Evolutionary conservation across 116 monocot genomes (phyloP).

Genomic region (Dioscorea cayenensis): DNA sequence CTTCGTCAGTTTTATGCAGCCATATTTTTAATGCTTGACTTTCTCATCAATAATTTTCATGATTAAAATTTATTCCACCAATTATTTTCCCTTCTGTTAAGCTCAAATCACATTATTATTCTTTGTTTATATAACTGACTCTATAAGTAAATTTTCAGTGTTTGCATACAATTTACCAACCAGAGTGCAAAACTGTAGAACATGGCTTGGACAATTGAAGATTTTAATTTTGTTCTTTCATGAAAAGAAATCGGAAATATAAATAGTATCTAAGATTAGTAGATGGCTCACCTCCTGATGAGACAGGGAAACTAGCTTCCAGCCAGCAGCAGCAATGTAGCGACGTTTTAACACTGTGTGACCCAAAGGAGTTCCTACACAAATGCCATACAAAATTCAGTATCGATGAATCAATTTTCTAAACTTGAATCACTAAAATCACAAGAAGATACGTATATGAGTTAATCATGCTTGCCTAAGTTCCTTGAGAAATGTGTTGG

Average conservation of each 20-base stretch:
- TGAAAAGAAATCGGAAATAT: background rate
- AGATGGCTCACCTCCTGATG: slow-evolving; percentile 57
- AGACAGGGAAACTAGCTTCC: slow-evolving; percentile 84
- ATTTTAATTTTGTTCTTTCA: background rate
- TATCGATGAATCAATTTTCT: background rate
- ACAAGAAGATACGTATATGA: background rate
- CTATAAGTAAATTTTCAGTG: no score
- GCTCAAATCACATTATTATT: no score
- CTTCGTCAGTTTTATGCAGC: no score
- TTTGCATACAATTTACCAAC: no score
- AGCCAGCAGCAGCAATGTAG: slow-evolving; percentile 79
- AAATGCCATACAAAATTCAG: background rate
- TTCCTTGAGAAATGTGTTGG: slow-evolving; percentile 96
- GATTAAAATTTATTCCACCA: no score
- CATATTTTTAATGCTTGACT: no score
- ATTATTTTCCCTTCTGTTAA: no score
- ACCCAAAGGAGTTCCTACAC: slow-evolving; percentile 75
- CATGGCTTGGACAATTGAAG: no score
- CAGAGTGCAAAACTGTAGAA: no score
- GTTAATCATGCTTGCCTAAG: slow-evolving; percentile 35
- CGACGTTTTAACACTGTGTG: slow-evolving; percentile 83
- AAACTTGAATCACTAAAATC: background rate
- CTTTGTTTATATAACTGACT: no score
- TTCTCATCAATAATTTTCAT: no score
- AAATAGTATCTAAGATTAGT: background rate